Percentiles rank a stretch among this genome's conserved stretches.
phyloP scores from a whole-genome alignment of 192 early-diverging fungal species.

The Backusella westeae region DNA sequence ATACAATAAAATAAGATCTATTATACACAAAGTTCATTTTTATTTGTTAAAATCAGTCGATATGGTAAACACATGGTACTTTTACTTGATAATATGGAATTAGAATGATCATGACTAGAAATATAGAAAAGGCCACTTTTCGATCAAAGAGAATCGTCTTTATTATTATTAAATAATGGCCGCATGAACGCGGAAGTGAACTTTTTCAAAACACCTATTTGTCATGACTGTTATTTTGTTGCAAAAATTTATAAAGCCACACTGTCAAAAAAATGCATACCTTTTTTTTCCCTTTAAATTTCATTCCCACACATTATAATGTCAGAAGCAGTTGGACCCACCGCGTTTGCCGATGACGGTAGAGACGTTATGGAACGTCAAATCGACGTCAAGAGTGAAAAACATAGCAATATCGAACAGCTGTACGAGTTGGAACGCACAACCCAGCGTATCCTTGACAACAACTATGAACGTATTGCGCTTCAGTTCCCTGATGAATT shows the following conservation, averaged over 20 bases:
- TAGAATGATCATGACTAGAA: no score
- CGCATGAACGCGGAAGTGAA: background rate
- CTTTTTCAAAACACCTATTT: background rate
- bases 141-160: no score
- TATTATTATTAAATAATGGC: no score
- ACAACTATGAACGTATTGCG: slow-evolving; percentile 57
- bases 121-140: no score
- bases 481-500: slow-evolving; percentile 96
- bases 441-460: slow-evolving; percentile 43
- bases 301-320: background rate
- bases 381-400: slow-evolving; percentile 35
- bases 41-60: no score
- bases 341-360: slow-evolving; percentile 69
- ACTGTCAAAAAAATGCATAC: background rate
- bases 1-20: no score
- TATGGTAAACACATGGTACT: no score
- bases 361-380: slow-evolving; percentile 57
- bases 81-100: no score
- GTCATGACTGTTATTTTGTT: background rate
- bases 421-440: slow-evolving; percentile 71
- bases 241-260: background rate
- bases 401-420: slow-evolving; percentile 38
- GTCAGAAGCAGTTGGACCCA: slow-evolving; percentile 41
- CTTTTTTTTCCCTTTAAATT: background rate
- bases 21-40: no score